phyloP scores from a whole-genome alignment of 2,329 filamentous ascomycete species.

The Ophiocordyceps camponoti-rufipedis region DNA sequence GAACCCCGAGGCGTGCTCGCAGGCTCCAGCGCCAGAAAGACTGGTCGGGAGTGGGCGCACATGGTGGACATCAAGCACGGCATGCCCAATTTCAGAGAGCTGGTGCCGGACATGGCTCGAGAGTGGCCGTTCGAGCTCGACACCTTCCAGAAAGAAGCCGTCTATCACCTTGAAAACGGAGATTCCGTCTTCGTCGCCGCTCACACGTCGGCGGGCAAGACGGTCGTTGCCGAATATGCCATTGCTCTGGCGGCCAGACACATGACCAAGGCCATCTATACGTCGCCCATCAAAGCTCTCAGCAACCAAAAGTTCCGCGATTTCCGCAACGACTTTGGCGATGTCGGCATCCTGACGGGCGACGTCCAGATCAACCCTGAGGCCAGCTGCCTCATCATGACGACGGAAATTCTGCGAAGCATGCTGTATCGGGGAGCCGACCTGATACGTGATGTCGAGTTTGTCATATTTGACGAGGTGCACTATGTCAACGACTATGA shows the following conservation, averaged over 20 bases:
- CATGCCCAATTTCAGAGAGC: conserved; percentile 81
- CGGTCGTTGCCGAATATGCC: conserved; percentile 93
- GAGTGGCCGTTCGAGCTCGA: conserved; percentile 97
- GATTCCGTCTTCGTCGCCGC: conserved; percentile 97
- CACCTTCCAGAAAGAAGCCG: conserved; percentile 94
- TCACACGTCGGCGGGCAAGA: conserved; percentile 95
- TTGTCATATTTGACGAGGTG: conserved; percentile 97
- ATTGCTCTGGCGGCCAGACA: conserved; percentile 93
- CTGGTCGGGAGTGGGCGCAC: conserved; percentile 84
- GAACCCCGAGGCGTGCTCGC: conserved; percentile 67
- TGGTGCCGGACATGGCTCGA: conserved; percentile 90
- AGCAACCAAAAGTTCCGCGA: conserved; percentile 99
- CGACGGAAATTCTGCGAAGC: conserved; percentile 90
- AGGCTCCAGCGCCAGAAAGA: conserved; percentile 51
- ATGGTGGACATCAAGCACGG: conserved; percentile 92
- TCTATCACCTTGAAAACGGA: conserved; percentile 90
- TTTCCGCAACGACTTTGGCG: conserved; percentile 76
- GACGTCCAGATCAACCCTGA: conserved; percentile 97
- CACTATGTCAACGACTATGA: conserved; percentile 97
- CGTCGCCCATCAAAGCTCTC: conserved; percentile 91
- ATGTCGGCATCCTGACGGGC: conserved; percentile 90
- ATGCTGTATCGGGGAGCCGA: conserved; percentile 97
- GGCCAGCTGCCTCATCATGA: conserved; percentile 98
- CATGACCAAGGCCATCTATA: conserved; percentile 99
- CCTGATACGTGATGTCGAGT: conserved; percentile 90